Evolutionary conservation across 2,329 filamentous ascomycete species (phyloP).

Genomic region (Exophiala mesophila): DNA sequence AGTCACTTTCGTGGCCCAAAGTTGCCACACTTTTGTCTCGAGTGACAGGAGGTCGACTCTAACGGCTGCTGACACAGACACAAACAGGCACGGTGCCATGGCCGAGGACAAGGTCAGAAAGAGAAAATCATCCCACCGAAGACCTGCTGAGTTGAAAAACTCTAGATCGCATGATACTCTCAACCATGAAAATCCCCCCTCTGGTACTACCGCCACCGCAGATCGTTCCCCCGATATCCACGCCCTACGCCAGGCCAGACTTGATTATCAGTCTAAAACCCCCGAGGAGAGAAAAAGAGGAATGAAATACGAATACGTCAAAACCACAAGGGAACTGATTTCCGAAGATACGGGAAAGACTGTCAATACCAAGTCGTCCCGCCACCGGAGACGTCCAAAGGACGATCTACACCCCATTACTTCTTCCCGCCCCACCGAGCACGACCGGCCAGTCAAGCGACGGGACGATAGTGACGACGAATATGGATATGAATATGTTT

Average conservation of each 20-base stretch:
- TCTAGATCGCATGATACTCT: constrained; percentile 12
- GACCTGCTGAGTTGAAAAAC: constrained; percentile 13
- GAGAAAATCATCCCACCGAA: constrained; percentile 10
- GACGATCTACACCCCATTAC: constrained; percentile 1
- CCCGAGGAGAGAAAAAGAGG: constrained; percentile 19
- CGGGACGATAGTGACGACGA: constrained; percentile 16
- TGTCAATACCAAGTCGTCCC: constrained; percentile 5
- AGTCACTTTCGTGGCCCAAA: constrained; percentile 13
- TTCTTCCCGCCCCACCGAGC: constrained; percentile 8
- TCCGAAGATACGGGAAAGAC: constrained; percentile 10
- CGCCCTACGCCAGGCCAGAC: constrained; percentile 24
- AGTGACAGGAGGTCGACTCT: background rate
- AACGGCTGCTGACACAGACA: constrained; percentile 7
- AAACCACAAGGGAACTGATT: constrained; percentile 13
- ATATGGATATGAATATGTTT: constrained; percentile 21
- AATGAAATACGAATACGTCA: constrained; percentile 26
- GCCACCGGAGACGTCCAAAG: background rate
- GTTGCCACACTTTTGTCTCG: background rate
- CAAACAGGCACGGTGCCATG: constrained; percentile 11
- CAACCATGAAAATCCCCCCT: constrained; percentile 12
- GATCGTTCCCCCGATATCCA: constrained; percentile 21
- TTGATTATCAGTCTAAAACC: constrained; percentile 22
- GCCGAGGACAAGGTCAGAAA: constrained; percentile 15
- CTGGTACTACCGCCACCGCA: constrained; percentile 10
- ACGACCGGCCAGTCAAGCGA: background rate